These are phyloP conservation scores for Penicillium cinerascens DNA, from an alignment of 495 filamentous ascomycete genomes.

Conservation along the genomic window DNA sequence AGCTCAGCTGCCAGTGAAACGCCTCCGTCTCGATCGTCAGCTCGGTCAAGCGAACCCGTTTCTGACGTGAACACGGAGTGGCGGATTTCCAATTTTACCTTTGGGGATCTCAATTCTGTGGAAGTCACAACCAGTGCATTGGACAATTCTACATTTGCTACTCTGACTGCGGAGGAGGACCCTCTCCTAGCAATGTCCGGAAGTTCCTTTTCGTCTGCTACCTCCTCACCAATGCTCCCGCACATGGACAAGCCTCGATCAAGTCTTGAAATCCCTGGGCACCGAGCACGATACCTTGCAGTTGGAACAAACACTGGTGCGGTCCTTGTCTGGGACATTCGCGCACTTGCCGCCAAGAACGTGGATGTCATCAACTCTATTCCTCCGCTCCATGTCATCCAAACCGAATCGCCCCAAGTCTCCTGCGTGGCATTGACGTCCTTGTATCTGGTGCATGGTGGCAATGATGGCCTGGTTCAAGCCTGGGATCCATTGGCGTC, in stretches of 20 bases:
- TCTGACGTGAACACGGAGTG: slow-evolving; percentile 45
- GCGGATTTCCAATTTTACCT: slow-evolving; percentile 55
- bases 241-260: slow-evolving; percentile 45
- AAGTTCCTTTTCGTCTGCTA: slow-evolving; percentile 54
- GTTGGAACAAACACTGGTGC: slow-evolving; percentile 75
- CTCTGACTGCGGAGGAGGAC: slow-evolving; percentile 72
- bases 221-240: slow-evolving; percentile 51
- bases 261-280: slow-evolving; percentile 66
- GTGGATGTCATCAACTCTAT: slow-evolving; percentile 50
- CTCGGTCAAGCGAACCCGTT: slow-evolving; percentile 10
- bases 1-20: slow-evolving; percentile 7
- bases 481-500: slow-evolving; percentile 95
- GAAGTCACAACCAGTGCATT: slow-evolving; percentile 68
- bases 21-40: slow-evolving; percentile 32
- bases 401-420: slow-evolving; percentile 87
- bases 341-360: slow-evolving; percentile 54
- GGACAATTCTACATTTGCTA: slow-evolving; percentile 72
- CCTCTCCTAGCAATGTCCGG: slow-evolving; percentile 57
- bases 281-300: slow-evolving; percentile 76
- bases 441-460: slow-evolving; percentile 85
- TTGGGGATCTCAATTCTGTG: slow-evolving; percentile 48
- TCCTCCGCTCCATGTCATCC: slow-evolving; percentile 71
- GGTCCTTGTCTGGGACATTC: slow-evolving; percentile 81
- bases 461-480: slow-evolving; percentile 92
- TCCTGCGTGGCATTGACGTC: slow-evolving; percentile 83